Evolutionary conservation across 371 early-diverging fungal species (phyloP).

Genomic region (Mucor ambiguus): DNA sequence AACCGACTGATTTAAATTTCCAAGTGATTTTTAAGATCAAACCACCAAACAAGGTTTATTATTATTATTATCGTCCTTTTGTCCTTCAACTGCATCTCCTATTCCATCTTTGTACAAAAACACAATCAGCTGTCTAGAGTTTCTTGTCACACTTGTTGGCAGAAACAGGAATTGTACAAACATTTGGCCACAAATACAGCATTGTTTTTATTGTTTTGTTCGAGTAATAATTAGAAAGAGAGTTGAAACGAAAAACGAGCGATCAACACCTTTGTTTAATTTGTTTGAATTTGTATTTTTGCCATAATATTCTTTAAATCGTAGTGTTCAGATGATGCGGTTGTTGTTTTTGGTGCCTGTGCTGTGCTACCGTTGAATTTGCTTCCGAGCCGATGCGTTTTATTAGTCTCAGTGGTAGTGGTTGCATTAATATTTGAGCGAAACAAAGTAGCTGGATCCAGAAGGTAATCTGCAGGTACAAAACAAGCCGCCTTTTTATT

Average conservation of each 20-base stretch:
- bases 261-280: slow-evolving; percentile 6
- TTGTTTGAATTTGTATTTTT: slow-evolving; percentile 17
- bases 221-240: background rate
- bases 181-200: background rate
- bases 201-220: background rate
- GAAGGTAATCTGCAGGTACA: slow-evolving; percentile 20
- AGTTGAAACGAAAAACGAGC: background rate
- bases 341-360: slow-evolving; percentile 2
- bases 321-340: slow-evolving; percentile 7
- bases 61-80: slow-evolving; percentile 3
- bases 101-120: background rate
- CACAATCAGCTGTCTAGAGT: slow-evolving; percentile 5
- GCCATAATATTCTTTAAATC: slow-evolving; percentile 8
- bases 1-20: slow-evolving; percentile 17
- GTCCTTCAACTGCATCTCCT: background rate
- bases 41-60: slow-evolving; percentile 10
- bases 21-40: slow-evolving; percentile 27
- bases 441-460: slow-evolving; percentile 18
- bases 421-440: background rate
- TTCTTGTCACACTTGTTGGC: background rate
- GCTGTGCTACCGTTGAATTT: slow-evolving; percentile 9
- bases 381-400: slow-evolving; percentile 17
- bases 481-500: background rate
- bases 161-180: slow-evolving; percentile 2
- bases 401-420: background rate